Evolutionary conservation across 1,139 yeast species (phyloP), one percentile per base, ranked within the genome.

Genomic region (Meyerozyma carpophila): DNA sequence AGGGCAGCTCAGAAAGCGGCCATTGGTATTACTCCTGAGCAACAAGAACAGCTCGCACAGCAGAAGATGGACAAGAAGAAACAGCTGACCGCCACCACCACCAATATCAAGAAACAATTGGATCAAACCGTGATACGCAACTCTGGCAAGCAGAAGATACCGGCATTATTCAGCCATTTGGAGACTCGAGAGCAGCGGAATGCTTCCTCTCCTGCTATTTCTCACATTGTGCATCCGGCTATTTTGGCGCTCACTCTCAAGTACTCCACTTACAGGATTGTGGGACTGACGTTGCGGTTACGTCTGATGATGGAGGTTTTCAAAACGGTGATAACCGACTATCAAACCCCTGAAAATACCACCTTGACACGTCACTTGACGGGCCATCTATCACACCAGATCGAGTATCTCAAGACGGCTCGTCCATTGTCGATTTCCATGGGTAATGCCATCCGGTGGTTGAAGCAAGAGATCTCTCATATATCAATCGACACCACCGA

Each of bases 391-490:
- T 82, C 95, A n/a, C 90, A 86, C 56, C 99, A 94, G 64, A 94
- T 94, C 52, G 98, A 93, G 58, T 89, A 86, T 53, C 71, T 94
- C 53, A 93, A 89, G 57, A 81, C 91, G 9, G 93, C 97, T 1
- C 80, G 99, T 50, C 98, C 98, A 0, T 72, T 94, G 45, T 82
- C 95, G 45, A 87, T 91, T 8, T 80, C 96, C 1, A 94, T 94
- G 98, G 98, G 99, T 43, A 93, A 91, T 66, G 94, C 98, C 3
- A 94, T 94, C 51, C 80, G 98, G 55, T 90, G 97, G 96, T 74
- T 94, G 51, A 94, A 94, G 61, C 98, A 91, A 66, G 94, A 88
- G 59, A 93, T 94, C 45, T 83, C 96, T 1, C 77, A 79, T 44
- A 79, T 84, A 44, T 79, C 87, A 41, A 79, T 86, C 46, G 95